These are phyloP conservation scores for Ustilaginoidea virens DNA, from an alignment of 2,329 filamentous ascomycete genomes.

Conservation along the genomic window DNA sequence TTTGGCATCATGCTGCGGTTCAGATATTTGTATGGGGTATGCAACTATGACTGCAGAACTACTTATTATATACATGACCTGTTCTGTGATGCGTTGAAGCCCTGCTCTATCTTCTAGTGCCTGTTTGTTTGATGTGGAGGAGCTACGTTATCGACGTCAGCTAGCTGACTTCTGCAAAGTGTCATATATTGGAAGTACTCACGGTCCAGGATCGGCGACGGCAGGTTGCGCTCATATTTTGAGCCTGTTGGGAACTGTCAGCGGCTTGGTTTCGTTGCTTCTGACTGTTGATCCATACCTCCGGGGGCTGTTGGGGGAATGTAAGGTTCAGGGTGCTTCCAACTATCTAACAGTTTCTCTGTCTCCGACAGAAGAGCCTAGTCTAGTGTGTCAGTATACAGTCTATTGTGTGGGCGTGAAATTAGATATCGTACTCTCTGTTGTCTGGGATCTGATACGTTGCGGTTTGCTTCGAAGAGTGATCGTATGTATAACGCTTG, in stretches of 20 bases:
- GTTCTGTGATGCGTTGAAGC: background rate
- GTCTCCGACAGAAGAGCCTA: conserved; percentile 78
- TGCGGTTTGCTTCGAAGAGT: conserved; percentile 84
- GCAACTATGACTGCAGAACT: too few relatives aligned
- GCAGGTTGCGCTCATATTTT: conserved; percentile 91
- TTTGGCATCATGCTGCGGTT: too few relatives aligned
- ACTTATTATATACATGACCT: too few relatives aligned
- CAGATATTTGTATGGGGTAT: too few relatives aligned
- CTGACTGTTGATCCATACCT: conserved; percentile 40
- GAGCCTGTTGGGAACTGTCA: conserved; percentile 43
- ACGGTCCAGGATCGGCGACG: conserved; percentile 68
- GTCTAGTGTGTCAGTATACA: background rate
- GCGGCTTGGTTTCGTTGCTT: conserved; percentile 1
- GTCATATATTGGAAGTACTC: conserved; percentile 25
- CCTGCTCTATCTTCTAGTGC: background rate
- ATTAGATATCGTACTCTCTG: conserved; percentile 48
- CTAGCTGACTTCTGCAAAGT: background rate
- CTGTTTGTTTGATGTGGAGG: conserved; percentile 9
- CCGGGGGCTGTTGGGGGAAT: conserved; percentile 79
- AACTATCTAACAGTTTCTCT: conserved; percentile 73
- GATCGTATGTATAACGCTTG: conserved; percentile 93
- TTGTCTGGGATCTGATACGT: conserved; percentile 70
- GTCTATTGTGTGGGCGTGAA: background rate
- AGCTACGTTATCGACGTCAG: conserved; percentile 7
- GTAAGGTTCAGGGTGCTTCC: conserved; percentile 97